These are phyloP conservation scores for Notholithocarpus densiflorus DNA, from an alignment of 306 rosid species.

Conservation along the genomic window DNA sequence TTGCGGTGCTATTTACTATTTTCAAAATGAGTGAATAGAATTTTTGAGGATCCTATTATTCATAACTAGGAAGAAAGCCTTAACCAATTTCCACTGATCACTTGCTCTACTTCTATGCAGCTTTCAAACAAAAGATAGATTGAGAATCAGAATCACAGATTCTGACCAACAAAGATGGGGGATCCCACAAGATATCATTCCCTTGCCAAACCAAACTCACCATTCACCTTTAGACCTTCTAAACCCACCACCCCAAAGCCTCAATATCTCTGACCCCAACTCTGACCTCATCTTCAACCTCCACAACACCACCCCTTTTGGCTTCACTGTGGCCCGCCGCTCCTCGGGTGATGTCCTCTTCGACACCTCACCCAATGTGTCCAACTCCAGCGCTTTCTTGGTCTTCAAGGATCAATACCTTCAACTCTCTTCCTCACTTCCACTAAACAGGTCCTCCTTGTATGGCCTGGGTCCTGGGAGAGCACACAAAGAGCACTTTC, in stretches of 20 bases:
- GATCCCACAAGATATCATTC: constrained; percentile 49
- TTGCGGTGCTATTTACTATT: too few relatives aligned
- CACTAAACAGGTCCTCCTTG: neutral
- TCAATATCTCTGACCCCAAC: constrained; percentile 22
- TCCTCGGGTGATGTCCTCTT: too few relatives aligned
- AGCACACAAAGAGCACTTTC: constrained; percentile 66
- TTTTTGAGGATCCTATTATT: too few relatives aligned
- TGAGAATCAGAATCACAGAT: constrained; percentile 59
- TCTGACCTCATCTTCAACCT: constrained; percentile 70
- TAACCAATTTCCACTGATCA: too few relatives aligned
- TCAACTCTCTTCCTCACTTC: constrained; percentile 28
- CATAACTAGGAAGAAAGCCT: too few relatives aligned
- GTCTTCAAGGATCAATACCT: constrained; percentile 72
- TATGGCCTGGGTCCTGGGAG: constrained; percentile 41
- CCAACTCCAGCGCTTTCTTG: constrained; percentile 27
- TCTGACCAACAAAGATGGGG: constrained; percentile 63
- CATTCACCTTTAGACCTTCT: neutral
- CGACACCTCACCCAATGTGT: too few relatives aligned
- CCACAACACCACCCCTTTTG: constrained; percentile 60
- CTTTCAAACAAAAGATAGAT: constrained; percentile 48
- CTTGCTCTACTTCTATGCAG: constrained; percentile 24
- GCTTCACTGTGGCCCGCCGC: constrained; percentile 52
- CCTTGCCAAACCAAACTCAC: constrained; percentile 29
- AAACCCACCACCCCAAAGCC: too few relatives aligned
- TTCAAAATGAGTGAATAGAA: too few relatives aligned